Evolutionary conservation across 169 alveolate genomes (phyloP), one percentile per base, ranked within the genome.

Genomic region (Plasmodium yoelii): DNA sequence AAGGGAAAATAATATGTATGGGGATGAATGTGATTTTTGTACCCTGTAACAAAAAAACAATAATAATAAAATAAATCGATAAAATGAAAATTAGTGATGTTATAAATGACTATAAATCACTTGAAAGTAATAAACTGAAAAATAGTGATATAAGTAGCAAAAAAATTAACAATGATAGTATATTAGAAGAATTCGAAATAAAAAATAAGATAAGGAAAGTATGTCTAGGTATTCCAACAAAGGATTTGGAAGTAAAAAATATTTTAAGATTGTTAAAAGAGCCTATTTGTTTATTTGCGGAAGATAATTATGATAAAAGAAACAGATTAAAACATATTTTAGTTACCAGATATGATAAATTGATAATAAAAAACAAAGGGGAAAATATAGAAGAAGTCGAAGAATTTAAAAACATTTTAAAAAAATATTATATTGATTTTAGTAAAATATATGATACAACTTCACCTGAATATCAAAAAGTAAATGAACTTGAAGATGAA

Each of bases 261-360:
- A 80, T 94, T 61, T 90, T 94, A n/a, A 39, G 96, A 42, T 80
- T 94, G 39, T 92, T 94, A 51, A 80, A 86, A 42, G 95, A 94
- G 74, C 96, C 96, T 74, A 92, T 94, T 55, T 90, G 93, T 86
- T 68, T 94, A 10, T 94, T 94, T 87, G 96, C 95, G 10, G 96
- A 94, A 64, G 96, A 94, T 46, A 90, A 91, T 57, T 94, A 90
- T 70, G 96, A 94, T 57, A 87, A 94, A 10, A 88, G 96, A 71
- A 94, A 94, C 61, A 51, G 96, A 28, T 90, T 92, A 39, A 94
- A 94, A 71, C 90, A 63, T 72, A 49, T 94, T 12, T 60, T 94
- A 57, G 87, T 94, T 9, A 77, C 75, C 47, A 94, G 92, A 84
- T 94, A 92, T 72, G 95, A 94, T 71, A 63, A 90, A 63, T 72